phyloP scores from a whole-genome alignment of 495 filamentous ascomycete species.

The Penicillium waksmanii region DNA sequence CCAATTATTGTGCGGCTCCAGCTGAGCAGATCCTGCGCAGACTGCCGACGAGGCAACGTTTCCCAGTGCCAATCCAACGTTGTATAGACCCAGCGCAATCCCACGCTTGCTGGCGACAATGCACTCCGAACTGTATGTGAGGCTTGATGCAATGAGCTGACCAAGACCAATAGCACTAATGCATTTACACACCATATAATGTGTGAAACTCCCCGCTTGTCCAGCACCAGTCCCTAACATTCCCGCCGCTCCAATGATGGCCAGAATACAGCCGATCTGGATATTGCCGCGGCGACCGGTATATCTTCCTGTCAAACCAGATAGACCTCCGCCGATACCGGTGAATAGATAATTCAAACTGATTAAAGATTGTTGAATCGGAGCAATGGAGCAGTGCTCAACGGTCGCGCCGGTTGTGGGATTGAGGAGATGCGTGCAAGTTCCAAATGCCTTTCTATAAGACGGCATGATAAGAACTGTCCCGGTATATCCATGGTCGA shows the following conservation, averaged over 20 bases:
- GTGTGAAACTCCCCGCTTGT: constrained; percentile 24
- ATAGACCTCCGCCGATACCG: constrained; percentile 29
- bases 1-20: constrained; percentile 30
- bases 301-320: constrained; percentile 26
- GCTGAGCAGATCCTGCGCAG: constrained; percentile 29
- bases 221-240: constrained; percentile 30
- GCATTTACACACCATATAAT: constrained; percentile 37
- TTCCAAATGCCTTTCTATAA: constrained; percentile 29
- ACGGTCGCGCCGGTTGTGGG: constrained; percentile 10
- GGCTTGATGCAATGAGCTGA: constrained; percentile 23
- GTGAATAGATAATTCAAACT: constrained; percentile 34
- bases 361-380: constrained; percentile 36
- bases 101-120: constrained; percentile 35
- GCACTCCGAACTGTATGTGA: constrained; percentile 35
- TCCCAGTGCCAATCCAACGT: constrained; percentile 32
- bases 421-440: constrained; percentile 22
- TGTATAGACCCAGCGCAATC: constrained; percentile 30
- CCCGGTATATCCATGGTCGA: constrained; percentile 33
- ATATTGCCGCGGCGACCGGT: constrained; percentile 27
- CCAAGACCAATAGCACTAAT: constrained; percentile 34
- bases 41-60: constrained; percentile 31
- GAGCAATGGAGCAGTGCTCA: constrained; percentile 25
- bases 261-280: constrained; percentile 26
- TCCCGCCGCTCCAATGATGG: constrained; percentile 29
- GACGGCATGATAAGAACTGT: constrained; percentile 34